Percentiles rank a stretch among this genome's conserved stretches.
These are phyloP conservation scores for Xanthoconium stramineum DNA, from an alignment of 768 basidiomycete genomes.

Conservation along the genomic window DNA sequence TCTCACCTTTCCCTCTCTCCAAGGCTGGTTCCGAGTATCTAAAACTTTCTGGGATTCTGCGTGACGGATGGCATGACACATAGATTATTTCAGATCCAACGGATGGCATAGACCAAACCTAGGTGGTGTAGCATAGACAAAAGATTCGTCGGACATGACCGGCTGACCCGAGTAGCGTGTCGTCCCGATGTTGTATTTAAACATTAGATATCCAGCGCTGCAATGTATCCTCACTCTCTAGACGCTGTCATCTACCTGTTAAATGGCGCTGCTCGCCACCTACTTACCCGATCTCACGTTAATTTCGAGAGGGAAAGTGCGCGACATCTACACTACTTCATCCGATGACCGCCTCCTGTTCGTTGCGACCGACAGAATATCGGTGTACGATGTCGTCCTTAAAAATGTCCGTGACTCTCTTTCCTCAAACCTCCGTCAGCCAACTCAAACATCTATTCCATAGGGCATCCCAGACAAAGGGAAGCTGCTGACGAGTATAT, in stretches of 20 bases:
- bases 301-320: slow-evolving; percentile 90
- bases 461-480: slow-evolving; percentile 97
- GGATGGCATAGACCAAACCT: slow-evolving; percentile 3
- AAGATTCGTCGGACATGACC: slow-evolving; percentile 4
- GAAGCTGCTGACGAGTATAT: slow-evolving; percentile 82
- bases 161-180: slow-evolving; percentile 10
- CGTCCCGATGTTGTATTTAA: slow-evolving; percentile 12
- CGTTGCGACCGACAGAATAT: slow-evolving; percentile 93
- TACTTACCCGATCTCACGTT: slow-evolving; percentile 62
- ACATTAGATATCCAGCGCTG: background rate
- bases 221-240: slow-evolving; percentile 1
- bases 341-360: slow-evolving; percentile 77
- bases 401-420: slow-evolving; percentile 65
- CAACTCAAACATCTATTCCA: background rate
- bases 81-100: slow-evolving; percentile 18
- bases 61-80: background rate
- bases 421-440: background rate
- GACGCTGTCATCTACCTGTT: background rate
- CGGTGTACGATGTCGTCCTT: slow-evolving; percentile 94
- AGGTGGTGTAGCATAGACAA: slow-evolving; percentile 20
- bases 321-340: slow-evolving; percentile 85
- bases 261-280: slow-evolving; percentile 45
- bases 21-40: slow-evolving; percentile 54
- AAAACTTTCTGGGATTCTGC: background rate
- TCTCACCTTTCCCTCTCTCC: slow-evolving; percentile 11